Conservation (phyloP, 257 asterid genomes). For the Misopates orontium region DNA sequence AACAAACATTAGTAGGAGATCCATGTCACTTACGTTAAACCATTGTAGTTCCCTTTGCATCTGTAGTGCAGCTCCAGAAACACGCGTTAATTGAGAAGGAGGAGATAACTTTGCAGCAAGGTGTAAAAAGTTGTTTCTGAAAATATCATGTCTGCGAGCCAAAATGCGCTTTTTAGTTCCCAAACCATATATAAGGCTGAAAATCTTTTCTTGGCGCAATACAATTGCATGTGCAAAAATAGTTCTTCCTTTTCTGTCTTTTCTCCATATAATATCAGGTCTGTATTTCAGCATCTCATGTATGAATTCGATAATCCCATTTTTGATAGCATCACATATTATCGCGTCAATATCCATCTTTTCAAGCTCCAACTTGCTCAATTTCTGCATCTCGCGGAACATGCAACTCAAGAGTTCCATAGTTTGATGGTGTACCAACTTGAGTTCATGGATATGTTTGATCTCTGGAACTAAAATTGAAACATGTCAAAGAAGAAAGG, state of each 20-base stretch:
- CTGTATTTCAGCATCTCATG: slow-evolving; percentile 17
- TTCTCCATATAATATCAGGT: slow-evolving; percentile 33
- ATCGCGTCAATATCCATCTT: slow-evolving; percentile 39
- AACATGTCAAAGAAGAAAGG: too few relatives aligned
- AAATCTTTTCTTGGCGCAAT: slow-evolving; percentile 37
- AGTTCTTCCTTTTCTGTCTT: slow-evolving; percentile 32
- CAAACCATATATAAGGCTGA: slow-evolving; percentile 22
- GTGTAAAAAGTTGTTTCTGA: slow-evolving; percentile 32
- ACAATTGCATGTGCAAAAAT: slow-evolving; percentile 34
- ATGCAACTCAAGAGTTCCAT: slow-evolving; percentile 29
- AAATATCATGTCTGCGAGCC: slow-evolving; percentile 30
- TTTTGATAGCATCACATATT: slow-evolving; percentile 38
- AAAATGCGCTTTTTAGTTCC: slow-evolving; percentile 31
- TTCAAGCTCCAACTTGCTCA: slow-evolving; percentile 29
- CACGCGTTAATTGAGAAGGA: slow-evolving; percentile 23
- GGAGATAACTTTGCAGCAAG: slow-evolving; percentile 40
- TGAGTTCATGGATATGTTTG: slow-evolving; percentile 33
- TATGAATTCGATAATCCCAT: slow-evolving; percentile 31
- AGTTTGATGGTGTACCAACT: slow-evolving; percentile 35
- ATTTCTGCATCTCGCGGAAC: slow-evolving; percentile 27
- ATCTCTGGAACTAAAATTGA: slow-evolving; percentile 38
- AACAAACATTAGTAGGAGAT: too few relatives aligned
- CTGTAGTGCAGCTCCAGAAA: slow-evolving; percentile 38
- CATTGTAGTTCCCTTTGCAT: slow-evolving; percentile 41
- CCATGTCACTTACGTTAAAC: slow-evolving; percentile 24